Conservation (phyloP, 371 early-diverging fungal species). For the Mucor plumbeus region DNA sequence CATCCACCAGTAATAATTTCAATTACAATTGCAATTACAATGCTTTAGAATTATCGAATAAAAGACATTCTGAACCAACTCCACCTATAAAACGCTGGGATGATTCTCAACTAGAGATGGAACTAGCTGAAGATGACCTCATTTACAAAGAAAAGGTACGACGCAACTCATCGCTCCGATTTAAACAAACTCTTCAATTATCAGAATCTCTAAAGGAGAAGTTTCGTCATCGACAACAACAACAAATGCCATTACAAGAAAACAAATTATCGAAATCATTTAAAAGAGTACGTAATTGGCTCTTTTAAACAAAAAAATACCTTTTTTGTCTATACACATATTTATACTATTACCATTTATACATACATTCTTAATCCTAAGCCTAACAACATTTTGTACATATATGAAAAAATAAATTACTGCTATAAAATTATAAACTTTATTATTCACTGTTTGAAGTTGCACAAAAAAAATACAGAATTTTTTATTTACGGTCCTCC, state of each 20-base stretch:
- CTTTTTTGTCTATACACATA: constrained; percentile 1
- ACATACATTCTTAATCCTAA: background rate
- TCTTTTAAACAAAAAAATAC: constrained; percentile 10
- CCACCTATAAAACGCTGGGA: constrained; percentile 30
- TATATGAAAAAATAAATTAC: constrained; percentile 3
- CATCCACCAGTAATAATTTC: constrained; percentile 1
- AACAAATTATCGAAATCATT: constrained; percentile 32
- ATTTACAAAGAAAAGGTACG: constrained; percentile 21
- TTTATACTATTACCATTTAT: background rate
- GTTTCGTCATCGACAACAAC: constrained; percentile 24
- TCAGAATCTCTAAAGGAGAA: constrained; percentile 26
- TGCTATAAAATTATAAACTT: constrained; percentile 6
- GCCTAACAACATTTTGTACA: background rate
- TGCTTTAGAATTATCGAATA: background rate
- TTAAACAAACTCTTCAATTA: constrained; percentile 19
- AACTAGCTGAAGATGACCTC: constrained; percentile 39
- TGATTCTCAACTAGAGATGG: constrained; percentile 38
- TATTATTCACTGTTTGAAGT: background rate
- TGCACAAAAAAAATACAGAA: background rate
- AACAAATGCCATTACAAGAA: constrained; percentile 31
- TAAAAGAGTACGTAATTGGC: constrained; percentile 16
- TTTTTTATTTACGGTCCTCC: constrained; percentile 28
- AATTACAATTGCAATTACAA: background rate
- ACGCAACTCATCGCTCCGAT: constrained; percentile 32
- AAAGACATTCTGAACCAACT: constrained; percentile 21